Evolutionary conservation across 768 basidiomycete genomes (phyloP).

Genomic region (Amanita molliuscula): DNA sequence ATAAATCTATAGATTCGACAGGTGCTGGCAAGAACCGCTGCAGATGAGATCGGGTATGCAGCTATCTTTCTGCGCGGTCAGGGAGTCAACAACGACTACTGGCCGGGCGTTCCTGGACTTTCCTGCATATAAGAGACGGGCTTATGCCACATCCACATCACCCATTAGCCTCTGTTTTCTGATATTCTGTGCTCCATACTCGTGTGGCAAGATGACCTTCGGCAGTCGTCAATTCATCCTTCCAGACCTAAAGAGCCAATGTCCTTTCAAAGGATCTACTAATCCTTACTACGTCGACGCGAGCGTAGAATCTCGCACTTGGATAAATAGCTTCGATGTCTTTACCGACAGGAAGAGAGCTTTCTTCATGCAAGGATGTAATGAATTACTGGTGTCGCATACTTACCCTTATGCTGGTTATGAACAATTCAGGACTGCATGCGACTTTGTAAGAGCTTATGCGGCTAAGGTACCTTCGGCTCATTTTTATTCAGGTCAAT

Average conservation of each 20-base stretch:
- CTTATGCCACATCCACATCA: conserved; percentile 9
- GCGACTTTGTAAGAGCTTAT: conserved; percentile 40
- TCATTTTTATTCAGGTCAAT: conserved; percentile 30
- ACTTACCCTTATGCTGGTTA: conserved; percentile 49
- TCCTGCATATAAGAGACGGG: conserved; percentile 4
- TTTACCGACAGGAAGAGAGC: conserved; percentile 51
- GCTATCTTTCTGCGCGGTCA: not conserved
- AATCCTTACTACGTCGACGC: conserved; percentile 50
- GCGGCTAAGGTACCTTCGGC: not conserved
- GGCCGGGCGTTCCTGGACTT: not conserved
- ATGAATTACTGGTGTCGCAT: conserved; percentile 51
- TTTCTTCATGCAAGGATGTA: conserved; percentile 53
- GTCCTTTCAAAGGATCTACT: conserved; percentile 34
- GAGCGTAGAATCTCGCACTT: conserved; percentile 45
- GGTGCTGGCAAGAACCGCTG: not conserved
- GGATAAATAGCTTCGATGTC: conserved; percentile 51
- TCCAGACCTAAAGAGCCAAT: conserved; percentile 43
- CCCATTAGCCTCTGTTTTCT: conserved; percentile 9
- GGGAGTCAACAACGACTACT: conserved; percentile 2
- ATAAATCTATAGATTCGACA: conserved; percentile 5
- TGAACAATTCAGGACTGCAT: conserved; percentile 48
- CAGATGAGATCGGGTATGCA: conserved; percentile 7
- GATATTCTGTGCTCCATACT: conserved; percentile 8
- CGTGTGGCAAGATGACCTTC: conserved; percentile 11
- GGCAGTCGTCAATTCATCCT: conserved; percentile 32